Percentiles rank a stretch among this genome's conserved stretches.
Conservation (phyloP, 345 rosid species). For the Pugionium dolabratum region DNA sequence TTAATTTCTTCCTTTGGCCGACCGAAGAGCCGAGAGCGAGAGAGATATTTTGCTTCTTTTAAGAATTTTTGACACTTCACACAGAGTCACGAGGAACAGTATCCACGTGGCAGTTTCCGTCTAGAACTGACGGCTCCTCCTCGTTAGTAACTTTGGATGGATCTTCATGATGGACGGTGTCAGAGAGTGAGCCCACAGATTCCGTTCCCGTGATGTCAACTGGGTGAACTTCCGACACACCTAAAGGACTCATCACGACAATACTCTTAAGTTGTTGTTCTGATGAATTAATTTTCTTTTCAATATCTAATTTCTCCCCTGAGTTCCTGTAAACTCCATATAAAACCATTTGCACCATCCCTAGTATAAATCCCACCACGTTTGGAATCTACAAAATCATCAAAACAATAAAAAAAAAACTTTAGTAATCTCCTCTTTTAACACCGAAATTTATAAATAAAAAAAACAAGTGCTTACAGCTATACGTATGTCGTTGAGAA, state of each 20-base stretch:
- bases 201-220: constrained; percentile 25
- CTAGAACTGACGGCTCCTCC: constrained; percentile 32
- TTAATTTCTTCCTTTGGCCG: constrained; percentile 23
- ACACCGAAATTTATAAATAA: not conserved
- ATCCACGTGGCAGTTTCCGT: constrained; percentile 36
- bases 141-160: constrained; percentile 27
- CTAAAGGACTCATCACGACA: constrained; percentile 42
- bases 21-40: constrained; percentile 20
- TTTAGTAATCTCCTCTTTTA: not conserved
- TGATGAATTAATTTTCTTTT: constrained; percentile 35
- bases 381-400: constrained; percentile 63
- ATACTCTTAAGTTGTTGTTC: constrained; percentile 43
- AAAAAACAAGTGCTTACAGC: constrained; percentile 52
- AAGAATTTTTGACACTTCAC: constrained; percentile 19
- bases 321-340: constrained; percentile 56
- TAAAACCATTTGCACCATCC: constrained; percentile 69
- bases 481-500: constrained; percentile 59
- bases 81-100: constrained; percentile 29
- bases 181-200: constrained; percentile 28
- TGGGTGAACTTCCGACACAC: constrained; percentile 44
- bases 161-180: constrained; percentile 29
- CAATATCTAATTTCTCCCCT: constrained; percentile 23
- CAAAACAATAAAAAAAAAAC: not conserved
- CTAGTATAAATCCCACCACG: constrained; percentile 66
- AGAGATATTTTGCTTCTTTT: constrained; percentile 13